Conservation (phyloP, 768 basidiomycete genomes). For the Boletellus sp. region DNA sequence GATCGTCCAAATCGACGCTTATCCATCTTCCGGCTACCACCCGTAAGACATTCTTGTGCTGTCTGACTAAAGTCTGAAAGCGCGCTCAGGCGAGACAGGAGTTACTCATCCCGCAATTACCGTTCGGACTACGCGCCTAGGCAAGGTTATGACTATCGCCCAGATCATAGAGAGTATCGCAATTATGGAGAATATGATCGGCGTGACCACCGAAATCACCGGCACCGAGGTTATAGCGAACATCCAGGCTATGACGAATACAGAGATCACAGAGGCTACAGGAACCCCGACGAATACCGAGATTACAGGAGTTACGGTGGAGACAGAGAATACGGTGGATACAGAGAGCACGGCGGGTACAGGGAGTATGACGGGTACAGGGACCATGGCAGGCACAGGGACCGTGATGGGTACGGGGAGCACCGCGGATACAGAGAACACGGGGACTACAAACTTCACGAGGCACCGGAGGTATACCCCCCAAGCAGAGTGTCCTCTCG, state of each 20-base stretch:
- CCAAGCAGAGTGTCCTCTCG: slow-evolving; percentile 25
- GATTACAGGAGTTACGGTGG: slow-evolving; percentile 15
- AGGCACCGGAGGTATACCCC: slow-evolving; percentile 9
- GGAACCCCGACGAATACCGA: slow-evolving; percentile 2
- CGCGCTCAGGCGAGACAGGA: slow-evolving; percentile 21
- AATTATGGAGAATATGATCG: slow-evolving; percentile 19
- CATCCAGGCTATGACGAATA: slow-evolving; percentile 14
- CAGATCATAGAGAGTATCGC: slow-evolving; percentile 20
- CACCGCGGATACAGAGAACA: slow-evolving; percentile 16
- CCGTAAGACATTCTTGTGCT: slow-evolving; percentile 15
- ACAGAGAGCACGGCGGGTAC: slow-evolving; percentile 15
- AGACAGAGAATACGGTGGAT: slow-evolving; percentile 7
- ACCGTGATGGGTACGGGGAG: slow-evolving; percentile 1
- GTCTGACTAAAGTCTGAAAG: slow-evolving; percentile 8
- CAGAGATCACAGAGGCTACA: slow-evolving; percentile 11
- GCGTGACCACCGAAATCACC: slow-evolving; percentile 20
- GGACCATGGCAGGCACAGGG: background rate
- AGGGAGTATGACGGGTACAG: slow-evolving; percentile 8
- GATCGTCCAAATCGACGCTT: slow-evolving; percentile 22
- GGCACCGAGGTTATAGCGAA: slow-evolving; percentile 17
- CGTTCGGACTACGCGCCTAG: slow-evolving; percentile 25
- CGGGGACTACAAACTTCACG: slow-evolving; percentile 11
- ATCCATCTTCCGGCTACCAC: slow-evolving; percentile 13
- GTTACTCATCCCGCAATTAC: slow-evolving; percentile 21
- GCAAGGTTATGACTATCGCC: slow-evolving; percentile 19